phyloP scores from a whole-genome alignment of 2,329 filamentous ascomycete species.

The Fusarium bactridioides region DNA sequence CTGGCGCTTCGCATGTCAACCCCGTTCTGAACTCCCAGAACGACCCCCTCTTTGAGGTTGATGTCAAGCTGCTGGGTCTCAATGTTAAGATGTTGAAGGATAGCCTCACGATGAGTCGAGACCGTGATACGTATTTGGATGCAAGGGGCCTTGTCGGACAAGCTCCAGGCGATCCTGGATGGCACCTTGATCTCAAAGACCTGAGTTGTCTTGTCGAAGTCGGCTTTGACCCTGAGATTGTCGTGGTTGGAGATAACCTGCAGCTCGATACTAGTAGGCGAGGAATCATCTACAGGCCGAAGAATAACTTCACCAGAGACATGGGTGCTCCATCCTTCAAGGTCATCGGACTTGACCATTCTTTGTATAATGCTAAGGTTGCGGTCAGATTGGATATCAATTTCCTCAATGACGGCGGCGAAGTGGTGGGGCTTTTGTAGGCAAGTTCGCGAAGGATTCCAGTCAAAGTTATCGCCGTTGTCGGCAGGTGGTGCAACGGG shows the following conservation, averaged over 20 bases:
- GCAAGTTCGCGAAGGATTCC: conserved; percentile 41
- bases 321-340: conserved; percentile 43
- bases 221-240: conserved; percentile 46
- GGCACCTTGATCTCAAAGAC: conserved; percentile 52
- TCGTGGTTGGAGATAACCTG: conserved; percentile 57
- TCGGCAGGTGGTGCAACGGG: conserved; percentile 38
- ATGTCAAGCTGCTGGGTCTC: conserved; percentile 51
- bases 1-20: conserved; percentile 47
- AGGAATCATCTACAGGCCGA: conserved; percentile 46
- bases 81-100: conserved; percentile 50
- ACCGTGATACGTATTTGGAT: conserved; percentile 58
- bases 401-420: background rate
- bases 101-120: conserved; percentile 53
- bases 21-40: conserved; percentile 43
- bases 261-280: conserved; percentile 51
- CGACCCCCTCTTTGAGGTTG: conserved; percentile 51
- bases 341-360: conserved; percentile 30
- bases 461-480: conserved; percentile 35
- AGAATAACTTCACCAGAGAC: conserved; percentile 57
- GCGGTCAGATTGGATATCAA: conserved; percentile 46
- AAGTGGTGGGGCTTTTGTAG: conserved; percentile 22
- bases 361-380: conserved; percentile 53
- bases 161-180: conserved; percentile 41
- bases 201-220: conserved; percentile 49
- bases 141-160: conserved; percentile 49